phyloP scores from a whole-genome alignment of 1,139 yeast genomes.

The Saccharomyces hybrid region DNA sequence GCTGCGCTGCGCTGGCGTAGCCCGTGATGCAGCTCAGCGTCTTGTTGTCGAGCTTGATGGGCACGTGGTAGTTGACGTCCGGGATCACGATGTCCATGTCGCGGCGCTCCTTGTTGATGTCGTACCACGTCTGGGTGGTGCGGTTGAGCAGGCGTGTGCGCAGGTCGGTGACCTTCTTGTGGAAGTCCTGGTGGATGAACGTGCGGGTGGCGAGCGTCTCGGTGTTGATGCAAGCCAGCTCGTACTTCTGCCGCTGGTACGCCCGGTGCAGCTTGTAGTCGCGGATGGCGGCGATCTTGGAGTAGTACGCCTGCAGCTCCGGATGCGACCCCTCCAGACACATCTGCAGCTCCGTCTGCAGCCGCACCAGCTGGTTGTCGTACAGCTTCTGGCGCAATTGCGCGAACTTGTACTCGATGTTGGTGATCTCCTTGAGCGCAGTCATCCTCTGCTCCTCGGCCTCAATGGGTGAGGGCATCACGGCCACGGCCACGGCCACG shows the following conservation, averaged over 20 bases:
- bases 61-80: constrained; percentile 34
- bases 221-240: constrained; percentile 64
- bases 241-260: constrained; percentile 61
- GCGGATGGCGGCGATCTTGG: constrained; percentile 62
- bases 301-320: constrained; percentile 58
- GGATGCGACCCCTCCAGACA: constrained; percentile 92
- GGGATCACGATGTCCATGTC: constrained; percentile 70
- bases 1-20: constrained; percentile 32
- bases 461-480: constrained; percentile 31
- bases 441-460: constrained; percentile 38
- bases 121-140: constrained; percentile 88
- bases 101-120: constrained; percentile 82
- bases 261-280: constrained; percentile 65
- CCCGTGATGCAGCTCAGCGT: constrained; percentile 33
- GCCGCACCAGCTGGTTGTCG: constrained; percentile 64
- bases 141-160: constrained; percentile 59
- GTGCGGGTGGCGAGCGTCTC: constrained; percentile 78
- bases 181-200: constrained; percentile 76
- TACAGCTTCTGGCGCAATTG: constrained; percentile 69
- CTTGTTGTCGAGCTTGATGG: constrained; percentile 29
- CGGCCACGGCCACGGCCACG: constrained; percentile 10
- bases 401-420: constrained; percentile 82
- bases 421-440: constrained; percentile 52
- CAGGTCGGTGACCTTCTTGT: constrained; percentile 60
- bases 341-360: constrained; percentile 77